A percentile compares a stretch with the other conserved stretches of the same genome.
These are phyloP conservation scores for Ceratonia siliqua DNA, from an alignment of 306 rosid genomes.

Conservation along the genomic window DNA sequence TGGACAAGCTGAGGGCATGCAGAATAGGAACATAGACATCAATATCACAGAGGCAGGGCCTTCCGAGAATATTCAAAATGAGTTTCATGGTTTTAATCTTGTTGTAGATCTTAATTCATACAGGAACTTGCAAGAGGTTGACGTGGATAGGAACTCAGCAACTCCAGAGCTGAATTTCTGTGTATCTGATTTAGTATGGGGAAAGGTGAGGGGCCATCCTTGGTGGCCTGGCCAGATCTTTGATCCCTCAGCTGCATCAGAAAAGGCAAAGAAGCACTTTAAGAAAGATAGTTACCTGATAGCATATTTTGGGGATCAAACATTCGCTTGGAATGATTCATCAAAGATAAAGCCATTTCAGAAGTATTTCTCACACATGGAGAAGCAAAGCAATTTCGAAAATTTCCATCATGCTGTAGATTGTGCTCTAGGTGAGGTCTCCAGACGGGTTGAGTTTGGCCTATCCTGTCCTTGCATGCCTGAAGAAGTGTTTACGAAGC, in stretches of 20 bases:
- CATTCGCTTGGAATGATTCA: constrained; percentile 83
- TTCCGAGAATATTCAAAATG: constrained; percentile 19
- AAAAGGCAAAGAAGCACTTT: constrained; percentile 59
- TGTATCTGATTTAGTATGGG: constrained; percentile 78
- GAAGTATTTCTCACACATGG: constrained; percentile 63
- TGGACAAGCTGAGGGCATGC: constrained; percentile 33
- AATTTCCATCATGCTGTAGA: constrained; percentile 59
- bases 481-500: constrained; percentile 43
- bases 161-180: constrained; percentile 36
- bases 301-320: constrained; percentile 75
- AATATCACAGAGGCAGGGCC: constrained; percentile 15
- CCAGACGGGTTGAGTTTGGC: constrained; percentile 70
- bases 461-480: constrained; percentile 70
- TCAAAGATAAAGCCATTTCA: constrained; percentile 63
- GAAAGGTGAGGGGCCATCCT: constrained; percentile 82
- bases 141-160: constrained; percentile 20
- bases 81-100: constrained; percentile 38
- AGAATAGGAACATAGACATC: constrained; percentile 18
- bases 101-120: constrained; percentile 52
- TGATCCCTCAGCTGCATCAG: constrained; percentile 64
- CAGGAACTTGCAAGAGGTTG: constrained; percentile 30
- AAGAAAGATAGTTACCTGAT: constrained; percentile 55
- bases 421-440: constrained; percentile 77
- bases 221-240: constrained; percentile 98
- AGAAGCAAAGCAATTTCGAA: constrained; percentile 54